Conservation (phyloP, 345 rosid species). For the Odontarrhena argentea region DNA sequence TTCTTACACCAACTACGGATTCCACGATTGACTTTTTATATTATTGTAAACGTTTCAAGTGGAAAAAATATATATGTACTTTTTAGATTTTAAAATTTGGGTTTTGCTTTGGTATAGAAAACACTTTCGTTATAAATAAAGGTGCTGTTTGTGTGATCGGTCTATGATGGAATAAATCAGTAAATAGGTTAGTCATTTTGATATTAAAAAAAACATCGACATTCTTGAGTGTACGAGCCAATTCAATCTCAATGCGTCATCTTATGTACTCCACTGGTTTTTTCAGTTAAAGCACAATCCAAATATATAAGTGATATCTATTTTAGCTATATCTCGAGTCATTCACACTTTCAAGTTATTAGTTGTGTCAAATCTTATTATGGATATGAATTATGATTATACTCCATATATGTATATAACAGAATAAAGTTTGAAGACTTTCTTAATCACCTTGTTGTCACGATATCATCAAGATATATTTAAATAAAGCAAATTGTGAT, state of each 20-base stretch:
- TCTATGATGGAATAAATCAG: not conserved
- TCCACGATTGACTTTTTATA: no score
- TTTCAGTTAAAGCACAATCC: constrained; percentile 32
- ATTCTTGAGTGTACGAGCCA: constrained; percentile 25
- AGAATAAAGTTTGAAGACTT: constrained; percentile 7
- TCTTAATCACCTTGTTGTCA: constrained; percentile 5
- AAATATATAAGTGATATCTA: constrained; percentile 12
- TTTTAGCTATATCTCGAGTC: constrained; percentile 19
- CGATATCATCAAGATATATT: constrained; percentile 6
- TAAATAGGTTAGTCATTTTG: not conserved
- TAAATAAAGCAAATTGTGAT: constrained; percentile 9
- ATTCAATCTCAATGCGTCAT: constrained; percentile 23
- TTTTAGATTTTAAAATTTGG: no score
- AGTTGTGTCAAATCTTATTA: constrained; percentile 3
- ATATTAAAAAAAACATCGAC: not conserved
- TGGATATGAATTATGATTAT: not conserved
- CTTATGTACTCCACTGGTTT: constrained; percentile 14
- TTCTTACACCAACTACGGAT: no score
- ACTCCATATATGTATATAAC: not conserved
- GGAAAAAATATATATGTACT: no score
- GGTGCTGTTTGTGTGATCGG: no score
- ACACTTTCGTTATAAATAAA: no score
- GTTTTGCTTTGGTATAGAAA: no score
- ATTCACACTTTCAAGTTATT: constrained; percentile 17
- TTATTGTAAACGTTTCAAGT: no score